Conservation (phyloP, 805 yeast species). For the Lipomyces mesembrius region DNA sequence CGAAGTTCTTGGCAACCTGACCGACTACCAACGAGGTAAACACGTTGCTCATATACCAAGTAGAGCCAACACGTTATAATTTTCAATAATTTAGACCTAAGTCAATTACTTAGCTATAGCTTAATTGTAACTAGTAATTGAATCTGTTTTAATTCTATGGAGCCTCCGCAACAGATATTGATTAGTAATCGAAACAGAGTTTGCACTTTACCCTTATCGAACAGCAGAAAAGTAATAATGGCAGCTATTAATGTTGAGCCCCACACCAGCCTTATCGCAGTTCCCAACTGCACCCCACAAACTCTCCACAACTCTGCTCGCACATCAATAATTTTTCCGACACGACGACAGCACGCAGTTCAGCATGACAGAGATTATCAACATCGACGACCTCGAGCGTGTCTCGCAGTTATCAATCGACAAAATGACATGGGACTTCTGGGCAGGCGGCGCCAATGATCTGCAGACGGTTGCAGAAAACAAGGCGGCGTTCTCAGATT, state of each 20-base stretch:
- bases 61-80: no score
- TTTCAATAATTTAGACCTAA: no score
- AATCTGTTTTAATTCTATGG: no score
- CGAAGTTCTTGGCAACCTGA: neutral
- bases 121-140: no score
- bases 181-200: no score
- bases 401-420: conserved; percentile 24
- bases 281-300: no score
- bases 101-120: neutral
- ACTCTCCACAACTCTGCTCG: neutral
- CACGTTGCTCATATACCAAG: neutral
- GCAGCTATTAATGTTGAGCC: no score
- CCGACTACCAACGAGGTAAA: neutral
- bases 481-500: conserved; percentile 72
- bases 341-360: neutral
- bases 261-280: neutral
- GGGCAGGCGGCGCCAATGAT: conserved; percentile 40
- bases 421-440: conserved; percentile 35
- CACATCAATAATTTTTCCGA: neutral
- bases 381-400: conserved; percentile 34
- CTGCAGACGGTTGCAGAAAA: conserved; percentile 66
- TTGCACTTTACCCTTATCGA: neutral
- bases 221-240: no score
- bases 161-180: no score
- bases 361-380: conserved; percentile 9